Conservation (phyloP, 2,329 filamentous ascomycete genomes). For the Didymella keratinophila region DNA sequence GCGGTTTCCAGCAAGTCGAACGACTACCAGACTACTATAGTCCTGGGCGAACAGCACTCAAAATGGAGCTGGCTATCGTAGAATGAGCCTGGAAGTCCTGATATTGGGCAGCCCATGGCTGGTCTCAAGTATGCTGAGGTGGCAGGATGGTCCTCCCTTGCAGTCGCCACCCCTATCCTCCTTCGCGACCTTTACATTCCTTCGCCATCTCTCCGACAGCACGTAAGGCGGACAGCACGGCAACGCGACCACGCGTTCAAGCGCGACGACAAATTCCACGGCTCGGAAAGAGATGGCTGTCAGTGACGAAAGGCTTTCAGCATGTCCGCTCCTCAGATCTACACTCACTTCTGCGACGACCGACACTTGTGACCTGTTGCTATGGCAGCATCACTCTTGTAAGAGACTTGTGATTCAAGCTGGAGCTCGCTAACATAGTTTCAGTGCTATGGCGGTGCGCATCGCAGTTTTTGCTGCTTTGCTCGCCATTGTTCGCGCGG, state of each 20-base stretch:
- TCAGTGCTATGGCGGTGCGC: constrained; percentile 31
- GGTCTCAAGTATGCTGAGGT: constrained; percentile 31
- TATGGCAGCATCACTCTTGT: constrained; percentile 29
- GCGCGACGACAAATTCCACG: constrained; percentile 41
- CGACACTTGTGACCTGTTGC: constrained; percentile 21
- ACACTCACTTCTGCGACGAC: constrained; percentile 21
- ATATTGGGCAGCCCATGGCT: constrained; percentile 13
- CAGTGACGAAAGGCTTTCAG: constrained; percentile 32
- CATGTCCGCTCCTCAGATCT: constrained; percentile 26
- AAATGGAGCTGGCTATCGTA: constrained; percentile 35
- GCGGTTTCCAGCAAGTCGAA: constrained; percentile 58
- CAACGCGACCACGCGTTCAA: constrained; percentile 36
- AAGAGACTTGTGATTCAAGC: constrained; percentile 9
- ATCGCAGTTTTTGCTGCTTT: constrained; percentile 29
- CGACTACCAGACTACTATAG: constrained; percentile 60
- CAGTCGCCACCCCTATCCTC: constrained; percentile 31
- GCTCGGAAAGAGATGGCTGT: constrained; percentile 43
- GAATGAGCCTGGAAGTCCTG: constrained; percentile 20
- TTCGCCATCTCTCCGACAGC: constrained; percentile 27
- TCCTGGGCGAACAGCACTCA: constrained; percentile 55
- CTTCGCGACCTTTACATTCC: constrained; percentile 38
- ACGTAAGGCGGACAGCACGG: constrained; percentile 32
- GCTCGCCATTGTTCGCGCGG: constrained; percentile 31
- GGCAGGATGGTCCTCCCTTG: constrained; percentile 43
- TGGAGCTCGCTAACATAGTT: constrained; percentile 3